A percentile compares a stretch with the other conserved stretches of the same genome.
Evolutionary conservation across 1,139 yeast genomes (phyloP).

Genomic region (Debaryomycetaceae sp.): DNA sequence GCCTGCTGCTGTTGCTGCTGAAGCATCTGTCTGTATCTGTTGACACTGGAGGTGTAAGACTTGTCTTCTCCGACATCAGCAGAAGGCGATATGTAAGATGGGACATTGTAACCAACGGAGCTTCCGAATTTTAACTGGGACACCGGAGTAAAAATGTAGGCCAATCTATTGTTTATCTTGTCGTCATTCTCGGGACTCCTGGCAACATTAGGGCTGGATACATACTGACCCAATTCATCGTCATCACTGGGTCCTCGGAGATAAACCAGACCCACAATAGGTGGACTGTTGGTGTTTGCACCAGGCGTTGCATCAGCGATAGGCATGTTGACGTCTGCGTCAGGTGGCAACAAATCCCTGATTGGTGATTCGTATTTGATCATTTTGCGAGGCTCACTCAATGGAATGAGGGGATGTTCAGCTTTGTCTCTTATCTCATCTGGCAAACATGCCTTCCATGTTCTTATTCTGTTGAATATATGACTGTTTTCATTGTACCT

Average conservation of each 20-base stretch:
- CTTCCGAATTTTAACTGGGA: constrained; percentile 41
- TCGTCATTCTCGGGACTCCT: constrained; percentile 63
- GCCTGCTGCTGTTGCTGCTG: constrained; percentile 25
- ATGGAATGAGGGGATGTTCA: constrained; percentile 69
- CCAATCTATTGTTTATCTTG: constrained; percentile 32
- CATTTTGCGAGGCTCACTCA: constrained; percentile 57
- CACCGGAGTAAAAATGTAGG: constrained; percentile 45
- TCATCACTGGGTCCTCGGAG: constrained; percentile 68
- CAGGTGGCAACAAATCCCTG: constrained; percentile 67
- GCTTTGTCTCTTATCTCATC: constrained; percentile 88
- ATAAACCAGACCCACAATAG: constrained; percentile 87
- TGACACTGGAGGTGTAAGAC: constrained; percentile 14
- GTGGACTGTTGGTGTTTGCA: constrained; percentile 75
- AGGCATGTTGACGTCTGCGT: constrained; percentile 68
- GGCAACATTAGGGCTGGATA: constrained; percentile 46
- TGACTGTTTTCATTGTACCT: constrained; percentile 90
- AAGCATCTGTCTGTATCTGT: constrained; percentile 16
- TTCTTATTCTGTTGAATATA: constrained; percentile 88
- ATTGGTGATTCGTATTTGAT: constrained; percentile 82
- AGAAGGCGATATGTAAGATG: constrained; percentile 11
- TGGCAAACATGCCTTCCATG: constrained; percentile 98
- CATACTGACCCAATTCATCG: constrained; percentile 77
- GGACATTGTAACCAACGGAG: constrained; percentile 21
- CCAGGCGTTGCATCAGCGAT: constrained; percentile 84
- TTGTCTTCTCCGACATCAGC: constrained; percentile 10